These are phyloP conservation scores for Heliamphora exappendiculata DNA, from an alignment of 148 eudicot genomes.

Conservation along the genomic window DNA sequence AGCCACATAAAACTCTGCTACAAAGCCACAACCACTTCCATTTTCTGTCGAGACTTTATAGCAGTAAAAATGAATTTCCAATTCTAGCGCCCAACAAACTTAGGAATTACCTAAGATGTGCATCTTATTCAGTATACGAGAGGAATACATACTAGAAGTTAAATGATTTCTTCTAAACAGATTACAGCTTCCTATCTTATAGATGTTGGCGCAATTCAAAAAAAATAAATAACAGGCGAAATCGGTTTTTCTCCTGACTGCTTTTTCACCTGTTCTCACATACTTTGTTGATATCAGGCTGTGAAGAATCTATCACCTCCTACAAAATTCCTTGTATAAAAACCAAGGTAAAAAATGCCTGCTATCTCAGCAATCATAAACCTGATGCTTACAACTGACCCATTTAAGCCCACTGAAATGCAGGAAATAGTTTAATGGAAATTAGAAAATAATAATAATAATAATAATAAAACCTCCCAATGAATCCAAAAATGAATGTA, in stretches of 20 bases:
- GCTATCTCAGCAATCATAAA: background rate
- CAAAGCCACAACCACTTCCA: too few relatives aligned
- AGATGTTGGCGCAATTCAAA: background rate
- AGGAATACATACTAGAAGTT: background rate
- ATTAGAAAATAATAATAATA: too few relatives aligned
- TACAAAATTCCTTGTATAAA: background rate
- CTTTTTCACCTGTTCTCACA: background rate
- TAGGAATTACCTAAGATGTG: too few relatives aligned
- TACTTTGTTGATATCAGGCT: background rate
- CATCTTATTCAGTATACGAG: background rate
- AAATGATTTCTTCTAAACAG: background rate
- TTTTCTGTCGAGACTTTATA: too few relatives aligned
- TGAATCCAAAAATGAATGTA: background rate
- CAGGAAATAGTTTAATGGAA: too few relatives aligned
- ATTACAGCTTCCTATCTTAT: background rate
- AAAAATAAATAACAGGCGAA: background rate
- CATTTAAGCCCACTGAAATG: background rate
- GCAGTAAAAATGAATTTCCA: too few relatives aligned
- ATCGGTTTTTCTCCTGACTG: background rate
- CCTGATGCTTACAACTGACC: background rate
- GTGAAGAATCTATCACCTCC: background rate
- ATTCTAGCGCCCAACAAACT: too few relatives aligned
- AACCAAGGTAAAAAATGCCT: background rate
- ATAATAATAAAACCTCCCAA: too few relatives aligned
- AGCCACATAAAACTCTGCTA: too few relatives aligned